Percentiles rank a stretch among this genome's conserved stretches.
Evolutionary conservation across 768 basidiomycete genomes (phyloP).

Genomic region (Aureoboletus auriporus): DNA sequence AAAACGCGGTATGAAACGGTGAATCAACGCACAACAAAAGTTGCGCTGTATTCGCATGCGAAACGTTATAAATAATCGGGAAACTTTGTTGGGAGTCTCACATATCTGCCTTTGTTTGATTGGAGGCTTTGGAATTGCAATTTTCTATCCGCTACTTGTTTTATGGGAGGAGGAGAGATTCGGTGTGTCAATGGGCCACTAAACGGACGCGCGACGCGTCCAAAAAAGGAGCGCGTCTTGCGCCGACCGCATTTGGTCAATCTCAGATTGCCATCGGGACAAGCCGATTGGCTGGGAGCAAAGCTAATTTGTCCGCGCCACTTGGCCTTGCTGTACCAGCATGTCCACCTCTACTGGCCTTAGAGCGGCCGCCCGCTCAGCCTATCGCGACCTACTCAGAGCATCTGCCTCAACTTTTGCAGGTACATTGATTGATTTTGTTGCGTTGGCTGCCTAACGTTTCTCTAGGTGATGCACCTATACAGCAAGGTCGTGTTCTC

Average conservation of each 20-base stretch:
- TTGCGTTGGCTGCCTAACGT: background rate
- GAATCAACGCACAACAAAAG: constrained; percentile 12
- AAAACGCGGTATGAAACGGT: constrained; percentile 12
- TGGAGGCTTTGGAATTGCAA: constrained; percentile 15
- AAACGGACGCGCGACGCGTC: constrained; percentile 30
- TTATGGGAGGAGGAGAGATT: constrained; percentile 26
- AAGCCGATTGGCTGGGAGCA: constrained; percentile 12
- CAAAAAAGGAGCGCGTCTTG: constrained; percentile 38
- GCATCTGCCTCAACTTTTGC: constrained; percentile 64
- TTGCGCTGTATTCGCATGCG: constrained; percentile 7
- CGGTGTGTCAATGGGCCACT: constrained; percentile 25
- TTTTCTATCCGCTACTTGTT: constrained; percentile 28
- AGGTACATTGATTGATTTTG: constrained; percentile 35
- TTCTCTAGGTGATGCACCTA: constrained; percentile 48
- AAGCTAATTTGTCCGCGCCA: background rate
- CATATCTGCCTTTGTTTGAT: constrained; percentile 14
- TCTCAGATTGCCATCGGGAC: constrained; percentile 30
- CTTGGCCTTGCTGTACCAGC: background rate
- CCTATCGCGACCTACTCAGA: constrained; percentile 69
- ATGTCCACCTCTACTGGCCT: constrained; percentile 59
- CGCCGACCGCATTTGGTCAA: constrained; percentile 31
- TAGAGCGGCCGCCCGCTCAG: constrained; percentile 63
- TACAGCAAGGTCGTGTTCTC: constrained; percentile 42
- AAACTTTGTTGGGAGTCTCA: constrained; percentile 12
- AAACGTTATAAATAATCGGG: constrained; percentile 17